phyloP scores from a whole-genome alignment of 2,329 filamentous ascomycete genomes.

The Passalora sequoiae region DNA sequence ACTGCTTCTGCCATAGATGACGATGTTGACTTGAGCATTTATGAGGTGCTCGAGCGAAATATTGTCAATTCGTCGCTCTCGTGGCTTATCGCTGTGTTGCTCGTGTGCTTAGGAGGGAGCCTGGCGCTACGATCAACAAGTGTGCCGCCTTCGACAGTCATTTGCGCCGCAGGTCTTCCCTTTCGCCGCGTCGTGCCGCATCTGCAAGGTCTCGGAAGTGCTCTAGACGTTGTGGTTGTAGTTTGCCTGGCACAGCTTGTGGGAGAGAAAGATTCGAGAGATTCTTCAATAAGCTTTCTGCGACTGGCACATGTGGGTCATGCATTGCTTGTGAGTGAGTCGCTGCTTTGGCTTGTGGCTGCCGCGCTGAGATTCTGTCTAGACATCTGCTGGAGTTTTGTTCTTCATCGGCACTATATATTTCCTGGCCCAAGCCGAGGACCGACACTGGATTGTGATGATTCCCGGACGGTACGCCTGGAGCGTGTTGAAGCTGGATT shows the following conservation, averaged over 20 bases:
- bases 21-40: slow-evolving; percentile 26
- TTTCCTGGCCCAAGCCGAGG: slow-evolving; percentile 34
- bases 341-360: neutral
- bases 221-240: slow-evolving; percentile 42
- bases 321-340: slow-evolving; percentile 28
- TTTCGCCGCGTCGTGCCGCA: slow-evolving; percentile 34
- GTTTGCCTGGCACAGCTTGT: slow-evolving; percentile 29
- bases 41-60: slow-evolving; percentile 30
- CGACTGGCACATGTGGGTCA: slow-evolving; percentile 25
- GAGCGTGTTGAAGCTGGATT: slow-evolving; percentile 31
- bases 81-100: slow-evolving; percentile 36
- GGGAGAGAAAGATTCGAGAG: slow-evolving; percentile 16
- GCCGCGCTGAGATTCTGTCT: neutral
- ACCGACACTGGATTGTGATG: slow-evolving; percentile 37
- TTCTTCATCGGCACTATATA: slow-evolving; percentile 34
- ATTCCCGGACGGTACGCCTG: slow-evolving; percentile 36
- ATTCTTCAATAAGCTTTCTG: slow-evolving; percentile 10
- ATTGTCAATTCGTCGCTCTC: slow-evolving; percentile 35
- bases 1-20: slow-evolving; percentile 11
- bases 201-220: slow-evolving; percentile 36
- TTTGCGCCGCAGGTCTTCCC: slow-evolving; percentile 42
- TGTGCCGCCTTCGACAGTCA: slow-evolving; percentile 44
- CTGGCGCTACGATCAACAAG: slow-evolving; percentile 34
- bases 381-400: slow-evolving; percentile 37
- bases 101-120: slow-evolving; percentile 39